Conservation (phyloP, 371 early-diverging fungal species). For the Syncephalastrum contaminatum region DNA sequence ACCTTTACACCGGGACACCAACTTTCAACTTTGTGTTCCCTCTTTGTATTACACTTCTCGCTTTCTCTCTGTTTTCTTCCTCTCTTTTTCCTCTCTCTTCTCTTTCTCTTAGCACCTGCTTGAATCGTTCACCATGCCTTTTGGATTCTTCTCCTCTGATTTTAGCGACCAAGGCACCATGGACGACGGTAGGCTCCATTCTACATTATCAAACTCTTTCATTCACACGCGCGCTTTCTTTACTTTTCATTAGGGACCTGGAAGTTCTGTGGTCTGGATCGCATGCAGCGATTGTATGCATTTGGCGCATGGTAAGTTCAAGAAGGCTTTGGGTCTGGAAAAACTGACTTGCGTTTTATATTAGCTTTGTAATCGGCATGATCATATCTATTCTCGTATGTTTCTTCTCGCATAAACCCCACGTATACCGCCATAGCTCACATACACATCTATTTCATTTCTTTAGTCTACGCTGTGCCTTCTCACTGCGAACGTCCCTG, state of each 20-base stretch:
- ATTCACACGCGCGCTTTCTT: not conserved
- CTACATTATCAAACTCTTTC: too few species aligned
- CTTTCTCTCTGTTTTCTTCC: slow-evolving; percentile 8
- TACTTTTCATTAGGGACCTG: slow-evolving; percentile 30
- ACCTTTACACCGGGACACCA: too few species aligned
- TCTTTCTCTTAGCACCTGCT: not conserved
- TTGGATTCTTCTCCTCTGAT: slow-evolving; percentile 45
- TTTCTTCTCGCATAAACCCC: too few species aligned
- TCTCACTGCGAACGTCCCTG: slow-evolving; percentile 53
- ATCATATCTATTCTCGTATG: slow-evolving; percentile 73
- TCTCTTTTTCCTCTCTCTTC: not conserved
- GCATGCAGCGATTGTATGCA: slow-evolving; percentile 86
- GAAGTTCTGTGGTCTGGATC: slow-evolving; percentile 60
- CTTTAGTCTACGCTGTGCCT: slow-evolving; percentile 67
- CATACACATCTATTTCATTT: too few species aligned
- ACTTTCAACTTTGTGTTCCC: too few species aligned
- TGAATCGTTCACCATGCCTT: slow-evolving; percentile 25
- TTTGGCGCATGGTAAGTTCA: slow-evolving; percentile 73
- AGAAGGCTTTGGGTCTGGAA: not conserved
- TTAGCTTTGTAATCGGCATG: slow-evolving; percentile 72
- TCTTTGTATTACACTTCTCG: too few species aligned
- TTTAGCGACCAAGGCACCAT: slow-evolving; percentile 47
- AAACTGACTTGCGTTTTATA: slow-evolving; percentile 5
- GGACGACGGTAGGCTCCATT: slow-evolving; percentile 40
- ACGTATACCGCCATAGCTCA: too few species aligned